Base-by-base conservation (phyloP, 2,329 filamentous ascomycete species). In the Fusarium denticulatum region DNA sequence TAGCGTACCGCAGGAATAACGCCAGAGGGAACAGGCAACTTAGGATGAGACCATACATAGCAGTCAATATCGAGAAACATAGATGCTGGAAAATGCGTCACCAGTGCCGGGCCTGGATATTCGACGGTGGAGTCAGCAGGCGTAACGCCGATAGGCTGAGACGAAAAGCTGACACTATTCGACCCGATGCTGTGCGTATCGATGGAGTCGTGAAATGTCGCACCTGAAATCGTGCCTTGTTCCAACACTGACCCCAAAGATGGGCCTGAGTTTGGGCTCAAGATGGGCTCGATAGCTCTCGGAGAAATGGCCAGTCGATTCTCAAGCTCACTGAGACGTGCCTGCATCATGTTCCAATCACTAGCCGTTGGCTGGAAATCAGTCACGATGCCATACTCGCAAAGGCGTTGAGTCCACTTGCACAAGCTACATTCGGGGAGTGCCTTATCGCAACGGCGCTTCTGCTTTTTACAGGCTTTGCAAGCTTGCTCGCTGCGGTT, bases 101-200 rank as follows among this genome's bases (percentile, higher is more conserved):
- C 18, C 4, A 2, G 22, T 22, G 13, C 8, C 12, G 3, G 13
- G 13, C 7, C 18, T 3, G 10, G 1, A 28, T 2, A 2, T 7
- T 53, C 50, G 2, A 7, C 50, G 2, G 7, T 16, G 2, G 24
- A 53, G 2, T 53, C n/a, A 3, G 24, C 7, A 37, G 20, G 34
- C 18, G 34, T 53, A 6, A 34, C 11, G 3, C n/a, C 16, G 6
- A 11, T 34, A 6, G n/a, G 6, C 20, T 24, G 47, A 1, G 30
- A 50, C 30, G 8, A 34, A 9, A 30, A 34, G 2, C 6, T 24
- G 20, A n/a, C 4, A 3, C 24, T 16, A 16, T 37, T 53, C 13
- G 18, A 37, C 20, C 3, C 34, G 10, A 36, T 13, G 18, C 50
- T 53, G 4, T 22, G 3, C 14, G 34, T n/a, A 5, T 22, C 50